Evolutionary conservation across 495 filamentous ascomycete species (phyloP), one percentile per base, ranked within the genome.

Genomic region (Copromyces sp.): DNA sequence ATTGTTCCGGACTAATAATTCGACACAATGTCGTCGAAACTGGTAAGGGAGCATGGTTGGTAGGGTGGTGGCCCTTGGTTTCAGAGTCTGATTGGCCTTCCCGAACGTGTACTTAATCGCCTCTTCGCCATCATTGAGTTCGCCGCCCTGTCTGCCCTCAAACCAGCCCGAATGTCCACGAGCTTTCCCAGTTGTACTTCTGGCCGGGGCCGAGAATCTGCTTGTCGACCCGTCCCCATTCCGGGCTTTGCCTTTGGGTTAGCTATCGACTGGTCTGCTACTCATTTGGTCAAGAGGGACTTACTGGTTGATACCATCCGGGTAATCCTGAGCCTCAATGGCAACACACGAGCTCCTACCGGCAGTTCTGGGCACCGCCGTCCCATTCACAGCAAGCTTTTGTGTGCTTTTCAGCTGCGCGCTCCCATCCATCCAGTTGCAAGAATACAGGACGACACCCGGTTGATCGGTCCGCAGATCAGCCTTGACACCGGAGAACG

Each of bases 261-360:
- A 42, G 14, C 39, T 9, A 16, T n/a, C 17, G 32, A 68, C 40
- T 3, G 0, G 73, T 82, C 71, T 79, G 76, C 73, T 61, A 59
- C 73, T 32, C 35, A 9, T 41, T 17, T 35, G 6, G 41, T 20
- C n/a, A n/a, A 12, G 4, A 14, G 3, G 53, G 69, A 81, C 85
- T 77, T 77, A 87, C 88, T 92, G 83, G 75, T 94, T 94, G 75
- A 94, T 92, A 16, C 87, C 92, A 81, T 94, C 91, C 72, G 91
- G 91, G 84, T 90, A 94, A 73, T 90, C 87, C 74, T 89, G 87
- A n/a, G 87, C 82, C 79, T 89, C 87, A 70, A 91, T 85, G 6
- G 89, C 89, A 3, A 90, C 74, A 73, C 89, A 90, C 20, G 86
- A 87, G 72, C 87, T 89, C 71, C 86, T 82, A 73, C 83, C 80